Evolutionary conservation across 2,329 filamentous ascomycete genomes (phyloP), one percentile per base, ranked within the genome.

Genomic region (Penicillium sp.): DNA sequence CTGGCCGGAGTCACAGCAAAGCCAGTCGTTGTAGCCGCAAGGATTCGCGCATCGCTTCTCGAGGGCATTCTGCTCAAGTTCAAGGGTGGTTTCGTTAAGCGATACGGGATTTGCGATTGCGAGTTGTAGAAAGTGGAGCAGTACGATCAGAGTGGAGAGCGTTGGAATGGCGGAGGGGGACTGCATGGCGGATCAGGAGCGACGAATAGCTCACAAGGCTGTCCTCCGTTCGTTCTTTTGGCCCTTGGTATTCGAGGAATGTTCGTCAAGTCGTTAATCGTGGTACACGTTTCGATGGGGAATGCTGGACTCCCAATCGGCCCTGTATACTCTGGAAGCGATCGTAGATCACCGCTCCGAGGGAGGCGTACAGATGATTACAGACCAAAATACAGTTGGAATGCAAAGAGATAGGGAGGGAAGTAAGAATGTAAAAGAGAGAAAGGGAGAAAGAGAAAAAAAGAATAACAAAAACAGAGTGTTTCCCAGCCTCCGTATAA

Each of bases 11-110:
- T 61, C 58, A 57, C 79, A 81, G 68, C 78, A 81, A 10, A 79
- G 61, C 60, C 78, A 75, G 42, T 66, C 65, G 49, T 73, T 72
- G 58, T 72, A 79, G n/a, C 79, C 79, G 56, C 79, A 82, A 7
- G 72, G 68, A 46, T 74, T 79, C 6, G 66, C 65, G 59, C 78
- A 81, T 50, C 70, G 66, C 46, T 65, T 62, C 40, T 67, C 62
- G 20, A 64, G 55, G 0, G 23, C 42, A 20, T 47, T 54, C n/a
- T 31, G 56, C 9, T 56, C 48, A 18, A 66, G 42, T 25, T 58
- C 38, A 13, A 40, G 38, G 38, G 38, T n/a, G 23, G 20, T 13
- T 27, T 40, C 59, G 37, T 63, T 57, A 9, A 60, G 33, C 3
- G 61, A 59, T 42, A 70, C 53, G 38, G 70, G 68, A 24, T 61